phyloP scores from a whole-genome alignment of 1,284 basidiomycete genomes.

The Austropuccinia psidii region DNA sequence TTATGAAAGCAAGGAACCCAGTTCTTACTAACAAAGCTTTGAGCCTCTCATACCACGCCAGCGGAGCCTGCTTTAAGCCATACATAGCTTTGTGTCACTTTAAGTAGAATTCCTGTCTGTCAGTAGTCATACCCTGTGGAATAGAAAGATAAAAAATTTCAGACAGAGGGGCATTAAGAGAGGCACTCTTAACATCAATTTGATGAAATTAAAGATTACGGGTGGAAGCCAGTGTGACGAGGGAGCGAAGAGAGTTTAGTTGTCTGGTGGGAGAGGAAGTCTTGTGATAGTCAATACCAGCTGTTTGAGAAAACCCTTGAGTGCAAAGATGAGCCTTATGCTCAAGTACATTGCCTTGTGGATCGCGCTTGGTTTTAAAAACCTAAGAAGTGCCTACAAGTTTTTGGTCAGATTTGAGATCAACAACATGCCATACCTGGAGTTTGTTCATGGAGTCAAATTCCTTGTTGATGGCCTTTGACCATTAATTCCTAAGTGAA shows the following conservation, averaged over 20 bases:
- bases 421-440: background rate
- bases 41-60: too few relatives aligned
- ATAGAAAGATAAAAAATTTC: too few relatives aligned
- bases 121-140: too few relatives aligned
- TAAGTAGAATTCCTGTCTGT: too few relatives aligned
- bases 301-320: background rate
- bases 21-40: too few relatives aligned
- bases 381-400: background rate
- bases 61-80: too few relatives aligned
- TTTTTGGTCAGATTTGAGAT: background rate
- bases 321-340: background rate
- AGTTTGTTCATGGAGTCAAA: background rate
- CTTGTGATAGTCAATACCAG: background rate
- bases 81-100: too few relatives aligned
- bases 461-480: background rate
- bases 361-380: background rate
- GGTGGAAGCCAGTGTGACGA: background rate
- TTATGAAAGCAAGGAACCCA: too few relatives aligned
- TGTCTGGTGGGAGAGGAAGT: background rate
- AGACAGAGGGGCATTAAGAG: slow-evolving; percentile 1
- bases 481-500: too few relatives aligned
- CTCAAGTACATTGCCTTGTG: background rate
- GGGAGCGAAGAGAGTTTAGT: background rate
- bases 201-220: background rate
- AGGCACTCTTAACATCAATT: slow-evolving; percentile 1